phyloP scores from a whole-genome alignment of 1,284 basidiomycete species.

The Marasmius tenuissimus region DNA sequence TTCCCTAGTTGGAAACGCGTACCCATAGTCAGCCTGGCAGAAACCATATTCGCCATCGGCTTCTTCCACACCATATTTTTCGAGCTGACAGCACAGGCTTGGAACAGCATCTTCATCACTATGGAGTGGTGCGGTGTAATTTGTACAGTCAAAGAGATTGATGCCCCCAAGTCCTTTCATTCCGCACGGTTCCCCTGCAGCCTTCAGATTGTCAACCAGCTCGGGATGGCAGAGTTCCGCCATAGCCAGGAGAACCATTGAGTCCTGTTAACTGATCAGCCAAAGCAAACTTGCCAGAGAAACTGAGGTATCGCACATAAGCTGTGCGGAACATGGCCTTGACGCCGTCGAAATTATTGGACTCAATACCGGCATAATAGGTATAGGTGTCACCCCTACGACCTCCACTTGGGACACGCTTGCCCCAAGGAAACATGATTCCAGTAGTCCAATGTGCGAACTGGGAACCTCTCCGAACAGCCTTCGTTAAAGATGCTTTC shows the following conservation, averaged over 20 bases:
- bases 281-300: background rate
- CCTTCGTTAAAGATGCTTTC: background rate
- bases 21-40: background rate
- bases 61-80: background rate
- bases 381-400: background rate
- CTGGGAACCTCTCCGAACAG: background rate
- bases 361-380: background rate
- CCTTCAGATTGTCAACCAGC: background rate
- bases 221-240: background rate
- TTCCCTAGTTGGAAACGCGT: background rate
- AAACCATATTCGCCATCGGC: background rate
- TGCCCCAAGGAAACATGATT: background rate
- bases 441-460: background rate
- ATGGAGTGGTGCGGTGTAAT: background rate
- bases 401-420: background rate
- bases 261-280: background rate
- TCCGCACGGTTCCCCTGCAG: background rate
- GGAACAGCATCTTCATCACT: background rate
- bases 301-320: background rate
- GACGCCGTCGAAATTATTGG: background rate
- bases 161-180: background rate
- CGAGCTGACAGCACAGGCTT: background rate
- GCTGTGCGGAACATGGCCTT: background rate
- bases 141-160: background rate
- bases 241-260: background rate